These are phyloP conservation scores for Botryococcus braunii DNA, from an alignment of 163 green algal genomes.

Conservation along the genomic window DNA sequence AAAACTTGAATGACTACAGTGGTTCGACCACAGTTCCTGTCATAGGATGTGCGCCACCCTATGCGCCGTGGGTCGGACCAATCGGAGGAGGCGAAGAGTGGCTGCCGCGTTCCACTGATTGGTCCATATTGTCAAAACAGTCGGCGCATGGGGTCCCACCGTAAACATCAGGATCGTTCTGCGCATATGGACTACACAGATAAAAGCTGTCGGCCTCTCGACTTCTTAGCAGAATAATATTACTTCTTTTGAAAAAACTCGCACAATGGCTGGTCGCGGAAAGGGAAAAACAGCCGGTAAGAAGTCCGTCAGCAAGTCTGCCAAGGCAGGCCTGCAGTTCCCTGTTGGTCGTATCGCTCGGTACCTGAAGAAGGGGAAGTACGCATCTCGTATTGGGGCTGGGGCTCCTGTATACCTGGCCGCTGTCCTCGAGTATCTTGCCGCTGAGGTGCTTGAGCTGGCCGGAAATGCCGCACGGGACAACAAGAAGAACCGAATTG, in stretches of 20 bases:
- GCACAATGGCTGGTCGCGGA: constrained; percentile 50
- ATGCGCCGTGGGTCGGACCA: too few species aligned
- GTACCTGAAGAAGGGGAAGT: constrained; percentile 94
- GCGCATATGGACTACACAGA: too few species aligned
- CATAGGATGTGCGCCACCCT: too few species aligned
- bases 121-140: too few species aligned
- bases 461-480: constrained; percentile 80
- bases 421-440: constrained; percentile 91
- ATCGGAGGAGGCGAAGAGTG: too few species aligned
- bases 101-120: too few species aligned
- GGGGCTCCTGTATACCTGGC: constrained; percentile 63
- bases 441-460: constrained; percentile 63
- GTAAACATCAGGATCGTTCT: too few species aligned
- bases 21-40: too few species aligned
- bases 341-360: constrained; percentile 85
- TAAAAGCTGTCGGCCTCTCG: too few species aligned
- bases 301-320: constrained; percentile 70
- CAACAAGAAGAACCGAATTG: constrained; percentile 89
- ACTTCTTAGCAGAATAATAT: too few species aligned
- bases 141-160: too few species aligned
- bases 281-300: constrained; percentile 67
- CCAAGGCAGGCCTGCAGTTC: constrained; percentile 92
- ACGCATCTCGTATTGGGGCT: constrained; percentile 74
- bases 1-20: too few species aligned
- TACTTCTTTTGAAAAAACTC: background rate